phyloP scores from a whole-genome alignment of 2,329 filamentous ascomycete species.

The Pezicula rhizophila region DNA sequence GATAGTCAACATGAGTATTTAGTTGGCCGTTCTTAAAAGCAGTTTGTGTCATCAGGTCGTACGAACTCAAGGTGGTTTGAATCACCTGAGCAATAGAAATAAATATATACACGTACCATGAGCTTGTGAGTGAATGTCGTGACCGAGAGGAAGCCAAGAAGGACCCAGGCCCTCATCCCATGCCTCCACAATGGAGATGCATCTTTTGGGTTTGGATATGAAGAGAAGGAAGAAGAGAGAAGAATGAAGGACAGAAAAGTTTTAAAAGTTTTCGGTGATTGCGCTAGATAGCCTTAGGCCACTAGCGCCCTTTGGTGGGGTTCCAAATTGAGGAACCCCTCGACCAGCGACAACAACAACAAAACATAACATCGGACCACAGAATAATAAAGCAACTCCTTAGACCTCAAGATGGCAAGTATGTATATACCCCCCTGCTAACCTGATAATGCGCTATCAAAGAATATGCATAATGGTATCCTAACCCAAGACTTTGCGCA shows the following conservation, averaged over 20 bases:
- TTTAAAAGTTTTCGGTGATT: neutral
- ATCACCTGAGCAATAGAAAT: constrained; percentile 1
- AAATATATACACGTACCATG: constrained; percentile 15
- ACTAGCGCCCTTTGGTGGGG: too few species aligned
- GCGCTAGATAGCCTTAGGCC: neutral
- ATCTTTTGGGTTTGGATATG: neutral
- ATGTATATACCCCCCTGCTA: constrained; percentile 10
- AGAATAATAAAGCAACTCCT: neutral
- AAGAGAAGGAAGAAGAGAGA: neutral
- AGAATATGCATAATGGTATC: neutral
- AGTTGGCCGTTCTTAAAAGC: constrained; percentile 61
- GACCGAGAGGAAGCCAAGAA: neutral
- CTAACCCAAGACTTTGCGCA: neutral
- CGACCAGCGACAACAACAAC: neutral
- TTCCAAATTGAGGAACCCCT: neutral
- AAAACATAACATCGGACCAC: neutral
- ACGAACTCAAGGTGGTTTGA: constrained; percentile 10
- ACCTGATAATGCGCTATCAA: neutral
- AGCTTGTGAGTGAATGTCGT: neutral
- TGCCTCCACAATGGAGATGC: neutral
- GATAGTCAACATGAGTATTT: constrained; percentile 51
- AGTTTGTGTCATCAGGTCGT: constrained; percentile 48
- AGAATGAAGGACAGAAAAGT: constrained; percentile 3
- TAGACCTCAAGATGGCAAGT: constrained; percentile 25
- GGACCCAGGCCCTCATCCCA: neutral